These are phyloP conservation scores for Adenanthera pavonina DNA, from an alignment of 306 rosid species.

Conservation along the genomic window DNA sequence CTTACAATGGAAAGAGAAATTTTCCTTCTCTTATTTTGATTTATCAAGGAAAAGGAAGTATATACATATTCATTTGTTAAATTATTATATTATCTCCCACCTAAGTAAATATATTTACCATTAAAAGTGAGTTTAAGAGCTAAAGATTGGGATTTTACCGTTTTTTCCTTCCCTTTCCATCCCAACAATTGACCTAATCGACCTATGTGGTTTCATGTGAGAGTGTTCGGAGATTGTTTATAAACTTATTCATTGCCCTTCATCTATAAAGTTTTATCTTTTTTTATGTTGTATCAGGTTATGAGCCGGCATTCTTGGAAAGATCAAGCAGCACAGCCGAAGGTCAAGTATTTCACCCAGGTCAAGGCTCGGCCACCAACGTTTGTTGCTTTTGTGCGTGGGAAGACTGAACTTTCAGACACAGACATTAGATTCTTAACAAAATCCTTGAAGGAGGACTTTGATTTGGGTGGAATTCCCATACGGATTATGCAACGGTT, in stretches of 20 bases:
- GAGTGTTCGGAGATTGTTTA: not conserved
- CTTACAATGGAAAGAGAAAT: not conserved
- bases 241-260: not conserved
- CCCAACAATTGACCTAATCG: not conserved
- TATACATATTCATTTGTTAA: not conserved
- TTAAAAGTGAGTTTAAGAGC: not conserved
- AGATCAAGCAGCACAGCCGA: conserved; percentile 90
- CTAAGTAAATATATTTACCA: not conserved
- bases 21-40: not conserved
- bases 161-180: not conserved
- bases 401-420: conserved; percentile 72
- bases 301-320: conserved; percentile 99
- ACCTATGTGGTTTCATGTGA: not conserved
- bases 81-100: not conserved
- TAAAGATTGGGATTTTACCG: not conserved
- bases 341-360: conserved; percentile 91
- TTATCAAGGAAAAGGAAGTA: not conserved
- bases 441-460: conserved; percentile 91
- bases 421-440: conserved; percentile 82
- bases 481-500: conserved; percentile 83
- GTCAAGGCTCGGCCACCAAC: conserved; percentile 98
- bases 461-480: conserved; percentile 95
- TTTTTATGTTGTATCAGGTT: conserved; percentile 55
- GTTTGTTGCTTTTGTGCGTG: conserved; percentile 84
- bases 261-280: not conserved